These are phyloP conservation scores for Chlorella sp. DNA, from an alignment of 139 green algal species.

Conservation along the genomic window DNA sequence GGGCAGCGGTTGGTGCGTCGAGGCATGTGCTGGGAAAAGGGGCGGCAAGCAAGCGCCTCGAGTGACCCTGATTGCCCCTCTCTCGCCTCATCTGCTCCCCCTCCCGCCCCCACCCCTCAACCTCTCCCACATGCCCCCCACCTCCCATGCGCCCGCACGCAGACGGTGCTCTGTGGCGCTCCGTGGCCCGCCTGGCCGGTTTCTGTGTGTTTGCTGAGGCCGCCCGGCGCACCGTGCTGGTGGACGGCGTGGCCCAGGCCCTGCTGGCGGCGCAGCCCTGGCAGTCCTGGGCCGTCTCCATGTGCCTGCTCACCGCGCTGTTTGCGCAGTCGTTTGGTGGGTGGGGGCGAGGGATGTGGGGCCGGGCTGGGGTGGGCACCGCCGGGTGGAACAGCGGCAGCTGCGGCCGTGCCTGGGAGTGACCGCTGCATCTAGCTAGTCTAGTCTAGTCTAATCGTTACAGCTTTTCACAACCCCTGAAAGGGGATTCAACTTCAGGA, in stretches of 20 bases:
- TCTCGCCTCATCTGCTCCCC: not conserved
- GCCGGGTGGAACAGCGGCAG: too few relatives aligned
- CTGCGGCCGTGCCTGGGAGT: not conserved
- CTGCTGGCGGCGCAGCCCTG: slow-evolving; percentile 6
- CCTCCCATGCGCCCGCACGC: not conserved
- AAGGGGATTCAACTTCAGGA: too few relatives aligned
- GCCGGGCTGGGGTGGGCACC: not conserved
- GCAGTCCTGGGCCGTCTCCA: not conserved
- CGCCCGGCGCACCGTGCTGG: not conserved
- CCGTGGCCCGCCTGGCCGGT: not conserved
- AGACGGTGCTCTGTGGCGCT: not conserved
- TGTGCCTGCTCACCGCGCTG: slow-evolving; percentile 16
- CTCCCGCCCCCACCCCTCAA: not conserved
- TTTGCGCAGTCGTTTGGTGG: slow-evolving; percentile 25
- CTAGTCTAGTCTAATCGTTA: too few relatives aligned
- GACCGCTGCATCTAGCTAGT: too few relatives aligned
- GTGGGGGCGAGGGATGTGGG: not conserved
- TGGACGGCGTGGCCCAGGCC: not conserved
- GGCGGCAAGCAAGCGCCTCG: too few relatives aligned
- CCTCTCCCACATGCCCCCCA: too few relatives aligned
- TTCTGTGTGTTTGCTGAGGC: not conserved
- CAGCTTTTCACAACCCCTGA: too few relatives aligned
- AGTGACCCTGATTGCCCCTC: too few relatives aligned
- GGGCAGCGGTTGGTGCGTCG: not conserved
- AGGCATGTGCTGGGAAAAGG: not conserved